A percentile compares a stretch with the other conserved stretches of the same genome.
These are phyloP conservation scores for Diplodia scrobiculata DNA, from an alignment of 2,329 filamentous ascomycete species.

Conservation along the genomic window DNA sequence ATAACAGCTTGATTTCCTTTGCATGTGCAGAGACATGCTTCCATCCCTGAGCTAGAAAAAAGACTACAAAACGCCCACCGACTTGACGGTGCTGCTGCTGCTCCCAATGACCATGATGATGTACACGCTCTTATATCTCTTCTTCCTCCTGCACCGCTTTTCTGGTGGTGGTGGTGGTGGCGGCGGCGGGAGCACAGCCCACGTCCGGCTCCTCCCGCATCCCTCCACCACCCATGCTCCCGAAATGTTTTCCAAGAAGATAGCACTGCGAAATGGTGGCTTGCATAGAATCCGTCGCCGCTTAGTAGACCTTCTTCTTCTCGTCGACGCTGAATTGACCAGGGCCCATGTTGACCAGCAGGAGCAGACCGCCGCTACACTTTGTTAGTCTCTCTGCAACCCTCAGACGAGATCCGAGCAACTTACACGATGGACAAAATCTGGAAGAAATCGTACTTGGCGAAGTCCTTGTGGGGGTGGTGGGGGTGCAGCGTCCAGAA, in stretches of 20 bases:
- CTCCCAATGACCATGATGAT: slow-evolving; percentile 20
- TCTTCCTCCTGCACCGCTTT: slow-evolving; percentile 3
- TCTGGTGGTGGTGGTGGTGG: background rate
- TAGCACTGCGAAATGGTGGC: slow-evolving; percentile 1
- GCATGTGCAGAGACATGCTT: background rate
- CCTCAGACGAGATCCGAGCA: background rate
- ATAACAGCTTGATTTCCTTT: background rate
- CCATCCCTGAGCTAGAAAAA: slow-evolving; percentile 3
- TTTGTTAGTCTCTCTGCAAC: slow-evolving; percentile 32
- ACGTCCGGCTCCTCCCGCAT: background rate
- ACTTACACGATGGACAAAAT: slow-evolving; percentile 92
- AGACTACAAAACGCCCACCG: slow-evolving; percentile 22
- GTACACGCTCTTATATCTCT: background rate
- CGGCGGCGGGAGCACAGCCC: background rate
- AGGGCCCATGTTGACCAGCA: slow-evolving; percentile 97
- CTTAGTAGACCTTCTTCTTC: slow-evolving; percentile 99
- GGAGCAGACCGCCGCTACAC: slow-evolving; percentile 77
- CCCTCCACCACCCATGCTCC: slow-evolving; percentile 15
- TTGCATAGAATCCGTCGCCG: background rate
- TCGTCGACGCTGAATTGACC: slow-evolving; percentile 98
- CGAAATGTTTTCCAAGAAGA: slow-evolving; percentile 5
- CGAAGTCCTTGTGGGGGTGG: slow-evolving; percentile 99
- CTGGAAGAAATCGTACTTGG: slow-evolving; percentile 99
- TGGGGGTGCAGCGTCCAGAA: slow-evolving; percentile 99
- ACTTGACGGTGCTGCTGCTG: slow-evolving; percentile 9